Evolutionary conservation across 257 asterid genomes (phyloP), one percentile per base, ranked within the genome.

Genomic region (Eustoma russellianum): DNA sequence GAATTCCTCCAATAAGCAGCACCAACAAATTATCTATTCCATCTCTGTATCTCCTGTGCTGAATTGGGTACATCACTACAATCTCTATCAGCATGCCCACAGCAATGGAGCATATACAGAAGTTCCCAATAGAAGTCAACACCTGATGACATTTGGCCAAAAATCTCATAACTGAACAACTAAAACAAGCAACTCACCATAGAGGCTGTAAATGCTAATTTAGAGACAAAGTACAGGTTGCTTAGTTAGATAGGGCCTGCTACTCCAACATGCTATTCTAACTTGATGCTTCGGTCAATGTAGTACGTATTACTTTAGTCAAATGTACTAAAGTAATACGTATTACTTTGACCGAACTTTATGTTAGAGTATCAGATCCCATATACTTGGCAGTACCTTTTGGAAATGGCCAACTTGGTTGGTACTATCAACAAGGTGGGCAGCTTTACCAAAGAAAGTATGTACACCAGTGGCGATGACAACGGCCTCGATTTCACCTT

Each of bases 381-480:
- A n/a, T n/a, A n/a, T n/a, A n/a, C n/a, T n/a, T n/a, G n/a, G n/a
- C n/a, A n/a, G n/a, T 70, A 83, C 95, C 94, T 75, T 57, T 49
- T 89, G 97, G 83, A 89, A 89, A 72, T 89, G 97, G 1, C 97
- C 95, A 2, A 86, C 88, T 56, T 86, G 81, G 83, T 83, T 81
- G 71, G 97, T 89, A 87, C 86, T 86, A 30, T 89, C 95, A 4
- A 89, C 97, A 50, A 86, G 95, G 62, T 89, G 97, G 38, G 97
- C 97, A 58, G 97, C 97, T 64, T 86, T 89, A 10, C 97, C 97
- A 54, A 89, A 89, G 77, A 89, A 89, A 67, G 95, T 83, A 65
- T 89, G 88, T 14, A 89, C 90, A 13, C 97, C 97, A 1, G 95
- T 89, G 70, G 95, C 97, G 11, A 88, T 85, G 24, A 88, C 94